Conservation (phyloP, 345 rosid species). For the Brassica cretica region DNA sequence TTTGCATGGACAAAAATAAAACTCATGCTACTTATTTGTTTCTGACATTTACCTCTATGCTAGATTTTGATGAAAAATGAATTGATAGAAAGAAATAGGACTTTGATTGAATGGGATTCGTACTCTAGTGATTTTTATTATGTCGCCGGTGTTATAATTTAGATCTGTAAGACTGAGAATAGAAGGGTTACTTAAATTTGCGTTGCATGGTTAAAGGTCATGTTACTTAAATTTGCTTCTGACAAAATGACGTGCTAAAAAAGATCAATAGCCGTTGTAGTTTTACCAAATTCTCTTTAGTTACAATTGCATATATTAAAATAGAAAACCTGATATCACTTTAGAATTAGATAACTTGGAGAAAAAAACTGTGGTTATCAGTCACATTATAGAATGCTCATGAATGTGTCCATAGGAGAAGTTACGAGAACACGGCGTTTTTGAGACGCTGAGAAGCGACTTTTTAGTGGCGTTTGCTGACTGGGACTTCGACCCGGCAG, state of each 20-base stretch:
- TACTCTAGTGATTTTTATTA: background rate
- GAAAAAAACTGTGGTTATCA: background rate
- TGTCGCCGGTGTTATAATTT: background rate
- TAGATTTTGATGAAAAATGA: background rate
- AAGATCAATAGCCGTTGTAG: background rate
- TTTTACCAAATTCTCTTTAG: background rate
- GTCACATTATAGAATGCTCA: background rate
- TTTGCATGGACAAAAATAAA: background rate
- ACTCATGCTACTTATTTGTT: background rate
- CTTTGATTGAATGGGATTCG: background rate
- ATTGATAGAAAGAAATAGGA: background rate
- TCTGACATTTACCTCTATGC: background rate
- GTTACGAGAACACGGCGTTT: constrained; percentile 51
- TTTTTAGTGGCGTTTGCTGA: constrained; percentile 60
- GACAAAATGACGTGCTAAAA: background rate
- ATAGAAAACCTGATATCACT: constrained; percentile 3
- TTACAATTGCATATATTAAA: background rate
- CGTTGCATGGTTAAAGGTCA: background rate
- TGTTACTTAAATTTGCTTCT: background rate
- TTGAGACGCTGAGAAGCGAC: constrained; percentile 62
- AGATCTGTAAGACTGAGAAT: background rate
- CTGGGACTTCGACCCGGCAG: constrained; percentile 85
- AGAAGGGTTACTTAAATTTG: background rate
- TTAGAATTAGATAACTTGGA: background rate
- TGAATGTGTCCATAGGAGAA: constrained; percentile 48